Conservation (phyloP, 2,329 filamentous ascomycete species). For the Aphanoascus verrucosus region DNA sequence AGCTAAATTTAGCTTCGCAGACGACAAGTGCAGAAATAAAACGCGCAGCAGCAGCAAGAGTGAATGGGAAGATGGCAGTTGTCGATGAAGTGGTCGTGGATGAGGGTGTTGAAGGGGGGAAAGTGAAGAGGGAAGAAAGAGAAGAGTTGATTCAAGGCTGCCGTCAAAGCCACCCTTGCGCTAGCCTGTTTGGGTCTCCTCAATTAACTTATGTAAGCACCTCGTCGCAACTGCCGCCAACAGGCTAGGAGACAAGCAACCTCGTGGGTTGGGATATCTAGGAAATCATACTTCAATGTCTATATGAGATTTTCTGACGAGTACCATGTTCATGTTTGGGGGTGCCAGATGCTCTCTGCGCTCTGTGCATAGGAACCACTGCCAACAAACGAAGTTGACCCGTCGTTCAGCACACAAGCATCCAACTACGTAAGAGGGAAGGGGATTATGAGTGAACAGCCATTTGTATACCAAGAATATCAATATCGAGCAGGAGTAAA, state of each 20-base stretch:
- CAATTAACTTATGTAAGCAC: background rate
- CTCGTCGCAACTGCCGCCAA: too few relatives aligned
- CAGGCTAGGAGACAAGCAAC: too few relatives aligned
- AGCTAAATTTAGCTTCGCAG: background rate
- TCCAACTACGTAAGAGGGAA: too few relatives aligned
- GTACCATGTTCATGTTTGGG: too few relatives aligned
- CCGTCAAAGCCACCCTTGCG: too few relatives aligned
- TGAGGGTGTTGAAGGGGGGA: background rate
- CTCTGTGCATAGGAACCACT: too few relatives aligned
- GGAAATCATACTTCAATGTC: too few relatives aligned
- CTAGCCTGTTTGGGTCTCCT: background rate
- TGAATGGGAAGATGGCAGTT: slow-evolving; percentile 4
- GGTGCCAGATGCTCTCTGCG: too few relatives aligned
- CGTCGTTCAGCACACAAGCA: too few relatives aligned
- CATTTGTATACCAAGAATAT: background rate
- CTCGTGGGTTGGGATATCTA: too few relatives aligned
- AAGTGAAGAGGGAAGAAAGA: slow-evolving; percentile 3
- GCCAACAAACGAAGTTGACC: too few relatives aligned
- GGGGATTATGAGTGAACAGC: background rate
- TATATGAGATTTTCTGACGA: too few relatives aligned
- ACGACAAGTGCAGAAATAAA: background rate
- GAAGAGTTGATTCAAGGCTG: background rate
- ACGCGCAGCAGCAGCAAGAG: background rate
- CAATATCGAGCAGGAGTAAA: background rate
- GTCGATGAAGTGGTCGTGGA: background rate